Evolutionary conservation across 208 protist species (phyloP), one percentile per base, ranked within the genome.

Genomic region (Phytomonas serpens): DNA sequence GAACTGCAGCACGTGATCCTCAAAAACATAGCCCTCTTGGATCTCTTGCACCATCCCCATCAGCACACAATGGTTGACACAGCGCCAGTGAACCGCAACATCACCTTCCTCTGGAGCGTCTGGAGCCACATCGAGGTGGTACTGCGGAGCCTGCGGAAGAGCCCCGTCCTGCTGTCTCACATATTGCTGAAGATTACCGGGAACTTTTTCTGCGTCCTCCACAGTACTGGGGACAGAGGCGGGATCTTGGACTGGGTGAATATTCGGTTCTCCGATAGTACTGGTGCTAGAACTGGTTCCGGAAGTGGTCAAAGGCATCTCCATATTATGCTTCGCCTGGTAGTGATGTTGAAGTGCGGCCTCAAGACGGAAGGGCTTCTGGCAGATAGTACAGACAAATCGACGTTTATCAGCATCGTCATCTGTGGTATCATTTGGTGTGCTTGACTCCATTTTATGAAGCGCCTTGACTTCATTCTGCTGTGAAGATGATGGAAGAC

Each of bases 271-370:
- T 11, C 40, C 40, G 9, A 11, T 14, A 11, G 40, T 11, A 19
- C 40, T 47, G 16, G 40, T 16, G 40, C 40, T 47, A 11, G 7
- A 19, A 47, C 4, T 11, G 57, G 42, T 40, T 40, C 63, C 30
- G 29, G 62, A 9, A 11, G 47, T 37, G 4, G 76, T 62, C 30
- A 66, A 62, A 1, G 90, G 85, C 83, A 91, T 89, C 13, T 90
- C 84, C 82, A 93, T 93, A 77, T 91, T 92, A 73, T 96, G 92
- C 77, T 96, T 96, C 3, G 89, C 88, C 72, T 90, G 85, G 63
- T 94, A 94, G 79, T 96, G 92, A 67, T 96, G 92, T 70, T 88
- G 86, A 63, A 96, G 77, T 19, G 92, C 92, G 19, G 92, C 89
- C 78, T 96, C 89, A 1, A 96, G 73, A 14, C 92, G 85, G 67